phyloP scores from a whole-genome alignment of 768 basidiomycete species.

The Rhizopogon roseolus region DNA sequence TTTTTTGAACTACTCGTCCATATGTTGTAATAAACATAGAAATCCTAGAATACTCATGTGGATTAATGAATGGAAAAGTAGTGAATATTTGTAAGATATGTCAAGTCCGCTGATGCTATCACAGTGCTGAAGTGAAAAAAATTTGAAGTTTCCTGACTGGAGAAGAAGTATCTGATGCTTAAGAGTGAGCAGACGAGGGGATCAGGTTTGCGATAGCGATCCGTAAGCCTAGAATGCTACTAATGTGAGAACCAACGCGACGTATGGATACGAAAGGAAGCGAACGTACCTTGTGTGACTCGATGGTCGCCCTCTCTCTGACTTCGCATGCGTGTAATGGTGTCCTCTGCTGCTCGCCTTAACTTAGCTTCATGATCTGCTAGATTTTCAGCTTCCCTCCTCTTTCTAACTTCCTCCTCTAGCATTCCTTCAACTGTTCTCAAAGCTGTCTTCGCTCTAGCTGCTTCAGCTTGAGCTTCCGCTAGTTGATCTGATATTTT shows the following conservation, averaged over 20 bases:
- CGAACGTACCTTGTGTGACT: constrained; percentile 1
- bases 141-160: too few relatives aligned
- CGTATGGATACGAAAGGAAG: background rate
- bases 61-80: background rate
- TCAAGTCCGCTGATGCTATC: background rate
- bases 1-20: background rate
- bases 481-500: constrained; percentile 68
- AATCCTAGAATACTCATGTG: background rate
- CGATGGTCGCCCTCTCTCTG: constrained; percentile 10
- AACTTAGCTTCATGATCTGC: constrained; percentile 44
- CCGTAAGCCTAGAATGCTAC: background rate
- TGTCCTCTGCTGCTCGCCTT: constrained; percentile 49
- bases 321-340: constrained; percentile 30
- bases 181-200: background rate
- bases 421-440: constrained; percentile 52
- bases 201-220: background rate
- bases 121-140: background rate
- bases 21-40: background rate
- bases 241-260: too few relatives aligned
- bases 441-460: constrained; percentile 49
- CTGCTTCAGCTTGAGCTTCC: constrained; percentile 57
- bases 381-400: constrained; percentile 54
- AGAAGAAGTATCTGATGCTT: background rate
- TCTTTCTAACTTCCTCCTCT: constrained; percentile 54
- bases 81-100: background rate